Percentiles rank a stretch among this genome's conserved stretches.
These are phyloP conservation scores for Coemansia sp. DNA, from an alignment of 192 early-diverging fungal species.

Conservation along the genomic window DNA sequence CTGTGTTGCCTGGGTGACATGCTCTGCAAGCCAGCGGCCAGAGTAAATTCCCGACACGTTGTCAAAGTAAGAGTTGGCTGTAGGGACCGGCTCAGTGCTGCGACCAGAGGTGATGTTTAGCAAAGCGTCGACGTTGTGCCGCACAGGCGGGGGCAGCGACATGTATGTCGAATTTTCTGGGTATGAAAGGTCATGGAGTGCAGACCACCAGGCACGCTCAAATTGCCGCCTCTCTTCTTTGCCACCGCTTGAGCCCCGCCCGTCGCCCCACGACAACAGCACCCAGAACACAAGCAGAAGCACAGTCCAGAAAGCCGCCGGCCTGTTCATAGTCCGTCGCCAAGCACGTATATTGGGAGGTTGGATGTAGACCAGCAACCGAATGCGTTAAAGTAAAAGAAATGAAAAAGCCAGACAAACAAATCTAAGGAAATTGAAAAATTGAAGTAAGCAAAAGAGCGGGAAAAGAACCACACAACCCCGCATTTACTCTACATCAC, in stretches of 20 bases:
- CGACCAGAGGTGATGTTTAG: not conserved
- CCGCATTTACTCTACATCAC: not conserved
- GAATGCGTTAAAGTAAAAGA: not conserved
- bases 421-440: constrained; percentile 3
- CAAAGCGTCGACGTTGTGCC: constrained; percentile 7
- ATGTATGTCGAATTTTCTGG: constrained; percentile 30
- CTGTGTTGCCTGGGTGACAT: constrained; percentile 7
- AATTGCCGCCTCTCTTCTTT: constrained; percentile 17
- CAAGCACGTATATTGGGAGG: not conserved
- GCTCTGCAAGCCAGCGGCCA: constrained; percentile 19
- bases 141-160: constrained; percentile 22
- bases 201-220: constrained; percentile 35
- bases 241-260: constrained; percentile 10
- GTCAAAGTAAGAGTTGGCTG: not conserved
- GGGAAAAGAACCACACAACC: not conserved
- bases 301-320: not conserved
- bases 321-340: not conserved
- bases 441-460: not conserved
- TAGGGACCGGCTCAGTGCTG: not conserved
- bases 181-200: constrained; percentile 24
- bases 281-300: constrained; percentile 18
- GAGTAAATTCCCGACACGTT: constrained; percentile 24
- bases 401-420: not conserved
- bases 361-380: not conserved
- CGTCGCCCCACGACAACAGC: constrained; percentile 12